phyloP scores from a whole-genome alignment of 164 flowering plant genomes.

The Protea cynaroides region DNA sequence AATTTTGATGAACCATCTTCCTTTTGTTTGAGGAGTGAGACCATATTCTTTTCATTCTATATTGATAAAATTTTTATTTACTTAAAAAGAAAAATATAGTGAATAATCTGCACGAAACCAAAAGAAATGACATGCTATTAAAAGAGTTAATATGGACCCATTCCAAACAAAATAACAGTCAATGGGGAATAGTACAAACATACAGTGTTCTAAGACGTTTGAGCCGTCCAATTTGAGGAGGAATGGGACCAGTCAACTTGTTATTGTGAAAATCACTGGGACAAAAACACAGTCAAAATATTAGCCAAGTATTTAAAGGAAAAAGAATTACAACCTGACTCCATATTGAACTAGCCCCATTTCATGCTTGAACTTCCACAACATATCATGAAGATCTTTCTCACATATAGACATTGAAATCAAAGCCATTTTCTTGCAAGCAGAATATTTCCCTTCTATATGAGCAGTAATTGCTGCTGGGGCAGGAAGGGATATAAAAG shows the following conservation, averaged over 20 bases:
- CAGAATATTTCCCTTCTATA: not conserved
- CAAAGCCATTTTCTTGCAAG: not conserved
- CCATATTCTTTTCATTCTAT: no score
- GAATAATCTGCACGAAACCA: no score
- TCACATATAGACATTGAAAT: not conserved
- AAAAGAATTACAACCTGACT: not conserved
- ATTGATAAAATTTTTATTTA: no score
- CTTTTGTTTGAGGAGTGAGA: no score
- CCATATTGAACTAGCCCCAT: not conserved
- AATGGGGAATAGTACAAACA: slow-evolving; percentile 2
- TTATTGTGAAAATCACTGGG: slow-evolving; percentile 96
- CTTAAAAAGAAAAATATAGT: no score
- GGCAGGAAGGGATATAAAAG: no score
- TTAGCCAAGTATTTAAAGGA: slow-evolving; percentile 12
- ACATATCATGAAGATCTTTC: not conserved
- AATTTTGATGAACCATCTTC: no score
- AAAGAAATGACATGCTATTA: no score
- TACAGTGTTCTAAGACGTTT: slow-evolving; percentile 84
- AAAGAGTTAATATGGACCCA: not conserved
- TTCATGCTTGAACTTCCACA: not conserved
- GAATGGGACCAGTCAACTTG: slow-evolving; percentile 95
- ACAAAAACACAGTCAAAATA: slow-evolving; percentile 11
- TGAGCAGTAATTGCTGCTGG: no score
- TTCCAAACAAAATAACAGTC: not conserved
- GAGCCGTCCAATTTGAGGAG: slow-evolving; percentile 91